A percentile compares a stretch with the other conserved stretches of the same genome.
Evolutionary conservation across 352 stramenopile genomes (phyloP).

Genomic region (Phytophthora tentaculata): DNA sequence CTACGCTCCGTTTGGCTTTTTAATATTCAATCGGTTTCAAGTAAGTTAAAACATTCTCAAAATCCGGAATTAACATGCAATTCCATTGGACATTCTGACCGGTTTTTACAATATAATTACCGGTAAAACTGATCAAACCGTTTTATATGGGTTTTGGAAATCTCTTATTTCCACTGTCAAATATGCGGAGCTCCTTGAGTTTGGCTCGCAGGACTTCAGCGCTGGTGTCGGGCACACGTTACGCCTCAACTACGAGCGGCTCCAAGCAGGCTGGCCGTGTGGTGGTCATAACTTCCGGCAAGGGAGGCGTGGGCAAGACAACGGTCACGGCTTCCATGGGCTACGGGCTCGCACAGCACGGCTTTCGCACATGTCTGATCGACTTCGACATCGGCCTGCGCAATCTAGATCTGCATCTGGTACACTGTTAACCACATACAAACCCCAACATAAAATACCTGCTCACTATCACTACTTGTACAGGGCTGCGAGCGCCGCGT

Average conservation of each 20-base stretch:
- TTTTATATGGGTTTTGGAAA: too few species aligned
- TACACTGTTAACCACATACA: constrained; percentile 13
- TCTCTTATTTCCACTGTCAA: constrained; percentile 3
- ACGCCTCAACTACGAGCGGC: constrained; percentile 8
- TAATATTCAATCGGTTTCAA: too few species aligned
- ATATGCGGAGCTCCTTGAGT: constrained; percentile 20
- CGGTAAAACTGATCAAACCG: too few species aligned
- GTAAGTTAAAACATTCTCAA: too few species aligned
- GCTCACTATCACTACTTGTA: constrained; percentile 5
- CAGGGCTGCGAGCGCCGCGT: constrained; percentile 89
- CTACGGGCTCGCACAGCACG: constrained; percentile 84
- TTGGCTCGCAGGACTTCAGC: constrained; percentile 12
- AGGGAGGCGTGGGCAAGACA: constrained; percentile 94
- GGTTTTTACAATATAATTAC: too few species aligned
- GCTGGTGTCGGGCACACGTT: constrained; percentile 15
- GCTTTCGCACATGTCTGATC: constrained; percentile 91
- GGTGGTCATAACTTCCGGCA: constrained; percentile 92
- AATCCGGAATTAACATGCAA: too few species aligned
- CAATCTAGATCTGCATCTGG: constrained; percentile 93
- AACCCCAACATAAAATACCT: constrained; percentile 10
- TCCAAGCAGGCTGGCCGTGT: constrained; percentile 59
- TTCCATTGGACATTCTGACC: too few species aligned
- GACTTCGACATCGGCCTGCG: constrained; percentile 95
- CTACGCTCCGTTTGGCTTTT: too few species aligned
- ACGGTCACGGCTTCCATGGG: constrained; percentile 90